Percentiles rank a stretch among this genome's conserved stretches.
Evolutionary conservation across 495 filamentous ascomycete species (phyloP).

Genomic region (Cudoniella acicularis): DNA sequence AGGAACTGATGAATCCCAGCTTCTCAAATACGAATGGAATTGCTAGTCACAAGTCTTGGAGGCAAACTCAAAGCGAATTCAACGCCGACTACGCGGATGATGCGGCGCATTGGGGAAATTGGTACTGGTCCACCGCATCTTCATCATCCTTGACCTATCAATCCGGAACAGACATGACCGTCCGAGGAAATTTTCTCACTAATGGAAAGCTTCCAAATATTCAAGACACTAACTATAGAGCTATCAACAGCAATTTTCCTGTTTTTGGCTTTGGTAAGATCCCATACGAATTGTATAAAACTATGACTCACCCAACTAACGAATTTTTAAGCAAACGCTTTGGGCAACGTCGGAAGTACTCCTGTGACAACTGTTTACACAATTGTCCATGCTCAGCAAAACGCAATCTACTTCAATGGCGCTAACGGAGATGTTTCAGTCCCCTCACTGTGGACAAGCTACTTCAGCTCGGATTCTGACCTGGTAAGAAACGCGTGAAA

Average conservation of each 20-base stretch:
- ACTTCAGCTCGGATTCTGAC: conserved; percentile 48
- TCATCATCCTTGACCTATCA: conserved; percentile 48
- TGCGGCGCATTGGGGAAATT: conserved; percentile 75
- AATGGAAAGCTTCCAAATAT: conserved; percentile 60
- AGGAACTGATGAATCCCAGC: conserved; percentile 34
- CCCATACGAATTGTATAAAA: not conserved
- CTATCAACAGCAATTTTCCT: conserved; percentile 72
- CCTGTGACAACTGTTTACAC: conserved; percentile 60
- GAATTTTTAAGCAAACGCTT: conserved; percentile 56
- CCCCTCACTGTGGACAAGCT: conserved; percentile 76
- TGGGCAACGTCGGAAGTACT: conserved; percentile 40
- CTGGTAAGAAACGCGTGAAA: conserved; percentile 32
- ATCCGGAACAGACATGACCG: conserved; percentile 58
- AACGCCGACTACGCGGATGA: conserved; percentile 60
- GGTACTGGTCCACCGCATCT: conserved; percentile 60
- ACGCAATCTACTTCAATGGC: conserved; percentile 75
- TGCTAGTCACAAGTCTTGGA: conserved; percentile 52
- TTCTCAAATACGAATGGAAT: conserved; percentile 33
- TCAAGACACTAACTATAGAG: conserved; percentile 61
- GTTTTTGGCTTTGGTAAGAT: conserved; percentile 70
- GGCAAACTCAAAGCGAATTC: conserved; percentile 35
- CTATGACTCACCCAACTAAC: not conserved
- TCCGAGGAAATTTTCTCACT: conserved; percentile 64
- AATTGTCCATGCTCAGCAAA: conserved; percentile 72
- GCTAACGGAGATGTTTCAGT: conserved; percentile 62